Evolutionary conservation across 768 basidiomycete genomes (phyloP), one percentile per base, ranked within the genome.

Genomic region (Tulasnella sp.): DNA sequence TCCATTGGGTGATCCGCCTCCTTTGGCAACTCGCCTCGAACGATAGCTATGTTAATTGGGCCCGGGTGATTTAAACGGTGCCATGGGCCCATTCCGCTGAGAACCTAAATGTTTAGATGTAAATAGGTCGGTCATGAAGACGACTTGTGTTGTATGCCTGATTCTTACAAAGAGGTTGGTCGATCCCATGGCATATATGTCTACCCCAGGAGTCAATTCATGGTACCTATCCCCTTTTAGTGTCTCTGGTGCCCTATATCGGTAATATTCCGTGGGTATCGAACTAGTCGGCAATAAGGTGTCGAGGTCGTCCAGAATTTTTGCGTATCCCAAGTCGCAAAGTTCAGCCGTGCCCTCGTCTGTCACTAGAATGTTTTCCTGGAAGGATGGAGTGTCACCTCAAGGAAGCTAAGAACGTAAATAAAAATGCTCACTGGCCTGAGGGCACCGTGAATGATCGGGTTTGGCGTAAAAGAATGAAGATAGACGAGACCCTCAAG

Each of bases 281-380:
- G 40, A 23, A 20, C 48, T 5, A 7, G 67, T 39, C 0, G 67
- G 39, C 2, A 26, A 77, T 9, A 35, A 32, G 26, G 61, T 26
- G 11, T 37, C 16, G 29, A 72, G 74, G 10, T 32, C 77, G 18
- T 73, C n/a, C 37, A 46, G 26, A 5, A 78, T 3, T 26, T 70
- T 67, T 10, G 40, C 37, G 44, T 37, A 46, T 37, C 74, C 74
- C 37, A 78, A 78, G 46, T 44, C 75, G 42, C 32, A 78, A 10
- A 78, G 35, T 26, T 46, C 37, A 13, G 77, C 42, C 5, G 9
- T 44, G 29, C 73, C 73, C 7, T 78, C 72, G n/a, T 37, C 29
- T n/a, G 77, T 46, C 7, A 78, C 42, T 29, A 78, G 72, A 7
- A 78, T 44, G 67, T 78, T 76, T 13, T 46, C 67, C 77, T 73